Percentiles rank a stretch among this genome's conserved stretches.
phyloP scores from a whole-genome alignment of 106 monocot species.

The Dioscorea alata region DNA sequence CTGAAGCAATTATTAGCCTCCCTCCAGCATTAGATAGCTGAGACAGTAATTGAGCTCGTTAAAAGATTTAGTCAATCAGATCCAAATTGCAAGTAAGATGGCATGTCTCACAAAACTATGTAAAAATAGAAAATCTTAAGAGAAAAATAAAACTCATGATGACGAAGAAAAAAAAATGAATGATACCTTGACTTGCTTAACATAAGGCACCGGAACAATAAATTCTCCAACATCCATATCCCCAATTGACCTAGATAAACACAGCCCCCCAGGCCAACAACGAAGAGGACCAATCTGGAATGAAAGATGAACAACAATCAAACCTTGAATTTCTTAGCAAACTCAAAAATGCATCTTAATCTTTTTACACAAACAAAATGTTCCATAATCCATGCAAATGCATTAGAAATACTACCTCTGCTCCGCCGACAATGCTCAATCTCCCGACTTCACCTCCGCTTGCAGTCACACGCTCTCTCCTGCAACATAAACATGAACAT shows the following conservation, averaged over 20 bases:
- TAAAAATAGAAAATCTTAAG: too few relatives aligned
- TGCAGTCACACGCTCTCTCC: conserved; percentile 70
- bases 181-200: conserved; percentile 92
- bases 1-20: conserved; percentile 93
- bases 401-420: conserved; percentile 37
- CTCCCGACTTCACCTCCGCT: conserved; percentile 84
- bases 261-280: conserved; percentile 93
- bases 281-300: conserved; percentile 82
- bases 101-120: too few relatives aligned
- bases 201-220: conserved; percentile 89
- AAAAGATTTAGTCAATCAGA: neutral
- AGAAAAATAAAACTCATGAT: too few relatives aligned
- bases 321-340: too few relatives aligned
- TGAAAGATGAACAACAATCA: neutral
- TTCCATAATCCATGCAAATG: too few relatives aligned
- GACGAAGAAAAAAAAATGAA: too few relatives aligned
- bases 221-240: conserved; percentile 95
- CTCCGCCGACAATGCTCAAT: conserved; percentile 68
- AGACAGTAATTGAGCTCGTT: neutral
- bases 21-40: conserved; percentile 76
- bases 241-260: conserved; percentile 88
- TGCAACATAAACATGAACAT: conserved; percentile 8
- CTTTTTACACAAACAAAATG: too few relatives aligned
- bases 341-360: too few relatives aligned
- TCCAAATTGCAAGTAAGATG: too few relatives aligned